Conservation (phyloP, 2,329 filamentous ascomycete genomes). For the Microdochium paspali region DNA sequence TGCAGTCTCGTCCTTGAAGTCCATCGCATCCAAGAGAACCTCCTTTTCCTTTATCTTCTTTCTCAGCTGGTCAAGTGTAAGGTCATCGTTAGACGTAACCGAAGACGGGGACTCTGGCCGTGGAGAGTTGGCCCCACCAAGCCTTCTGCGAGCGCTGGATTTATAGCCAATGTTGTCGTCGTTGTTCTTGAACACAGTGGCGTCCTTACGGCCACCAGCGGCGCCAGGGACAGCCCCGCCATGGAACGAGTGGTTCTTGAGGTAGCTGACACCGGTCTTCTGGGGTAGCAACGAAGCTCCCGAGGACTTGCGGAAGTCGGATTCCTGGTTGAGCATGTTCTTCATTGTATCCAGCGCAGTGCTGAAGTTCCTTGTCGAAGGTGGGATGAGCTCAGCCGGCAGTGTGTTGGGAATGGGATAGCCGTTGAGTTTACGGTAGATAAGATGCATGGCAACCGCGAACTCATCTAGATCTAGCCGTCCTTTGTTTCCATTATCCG, state of each 20-base stretch:
- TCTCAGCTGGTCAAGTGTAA: constrained; percentile 76
- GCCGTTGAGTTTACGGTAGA: constrained; percentile 93
- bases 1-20: constrained; percentile 87
- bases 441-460: constrained; percentile 96
- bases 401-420: constrained; percentile 84
- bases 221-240: constrained; percentile 50
- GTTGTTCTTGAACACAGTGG: constrained; percentile 93
- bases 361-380: constrained; percentile 86
- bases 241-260: constrained; percentile 85
- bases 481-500: constrained; percentile 89
- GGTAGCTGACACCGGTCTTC: constrained; percentile 94
- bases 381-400: constrained; percentile 86
- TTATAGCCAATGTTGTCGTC: constrained; percentile 87
- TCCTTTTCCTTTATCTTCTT: constrained; percentile 95
- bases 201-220: constrained; percentile 70
- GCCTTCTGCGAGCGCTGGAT: constrained; percentile 82
- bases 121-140: constrained; percentile 65
- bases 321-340: constrained; percentile 79
- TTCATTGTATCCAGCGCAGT: constrained; percentile 92
- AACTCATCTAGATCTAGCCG: constrained; percentile 95
- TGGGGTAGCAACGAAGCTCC: constrained; percentile 88
- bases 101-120: constrained; percentile 67
- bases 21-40: constrained; percentile 87
- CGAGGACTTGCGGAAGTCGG: constrained; percentile 78
- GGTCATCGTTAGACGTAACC: constrained; percentile 65